These are phyloP conservation scores for Penstemon davidsonii DNA, from an alignment of 257 asterid genomes.

Conservation along the genomic window DNA sequence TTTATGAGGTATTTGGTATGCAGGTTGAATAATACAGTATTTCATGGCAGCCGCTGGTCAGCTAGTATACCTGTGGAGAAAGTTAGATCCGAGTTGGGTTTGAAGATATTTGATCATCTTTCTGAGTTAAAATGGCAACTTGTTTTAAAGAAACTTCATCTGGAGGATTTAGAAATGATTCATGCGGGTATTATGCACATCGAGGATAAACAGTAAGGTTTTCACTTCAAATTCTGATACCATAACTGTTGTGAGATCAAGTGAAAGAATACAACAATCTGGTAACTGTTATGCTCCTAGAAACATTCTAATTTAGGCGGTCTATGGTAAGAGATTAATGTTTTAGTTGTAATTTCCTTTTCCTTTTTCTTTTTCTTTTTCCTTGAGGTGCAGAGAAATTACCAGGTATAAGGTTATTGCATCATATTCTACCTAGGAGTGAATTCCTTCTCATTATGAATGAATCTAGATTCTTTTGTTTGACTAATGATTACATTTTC, in stretches of 20 bases:
- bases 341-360: neutral
- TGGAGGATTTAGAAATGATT: conserved; percentile 41
- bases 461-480: no score
- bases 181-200: conserved; percentile 39
- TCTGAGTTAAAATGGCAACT: conserved; percentile 20
- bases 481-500: no score
- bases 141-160: neutral
- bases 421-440: no score
- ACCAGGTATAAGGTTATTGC: no score
- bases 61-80: conserved; percentile 32
- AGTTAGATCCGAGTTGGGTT: conserved; percentile 29
- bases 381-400: neutral
- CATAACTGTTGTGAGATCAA: neutral
- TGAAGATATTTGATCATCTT: conserved; percentile 24
- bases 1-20: neutral
- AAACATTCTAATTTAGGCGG: neutral
- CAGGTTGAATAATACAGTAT: conserved; percentile 39
- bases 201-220: conserved; percentile 19
- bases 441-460: no score
- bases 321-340: neutral
- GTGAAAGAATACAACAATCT: neutral
- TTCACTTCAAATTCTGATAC: neutral
- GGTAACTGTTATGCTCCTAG: neutral
- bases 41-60: conserved; percentile 39
- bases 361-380: neutral